Base-by-base conservation (phyloP, 148 eudicot species). In the Gaultheria prostrata region DNA sequence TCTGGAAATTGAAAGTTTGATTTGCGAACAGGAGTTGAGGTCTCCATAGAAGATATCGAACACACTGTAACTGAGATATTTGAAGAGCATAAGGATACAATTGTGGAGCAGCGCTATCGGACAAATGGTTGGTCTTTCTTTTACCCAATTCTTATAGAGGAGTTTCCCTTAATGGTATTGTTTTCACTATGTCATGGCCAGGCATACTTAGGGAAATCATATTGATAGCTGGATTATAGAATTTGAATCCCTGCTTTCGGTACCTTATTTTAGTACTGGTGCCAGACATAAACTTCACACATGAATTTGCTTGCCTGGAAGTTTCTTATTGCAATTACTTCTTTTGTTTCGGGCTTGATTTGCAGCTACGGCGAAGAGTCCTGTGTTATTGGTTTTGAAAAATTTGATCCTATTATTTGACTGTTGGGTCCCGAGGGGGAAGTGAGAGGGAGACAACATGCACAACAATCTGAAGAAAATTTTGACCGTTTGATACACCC, bases 41-140 rank as follows among this genome's bases (percentile, higher is more conserved):
- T 97, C 82, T 91, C 99, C 57, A 28, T 28, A 72, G 94, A 90
- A 82, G 98, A 92, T 80, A 93, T 93, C 74, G 90, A 90, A 77
- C 73, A 46, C 13, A 81, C 85, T 18, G 95, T 92, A 73, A 83
- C 86, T 86, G 94, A 91, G 84, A 80, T 97, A 18, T 89, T 97
- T 86, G 92, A 95, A 84, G 94, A 92, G 85, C 86, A 89, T 75
- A 93, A 89, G 84, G 76, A 82, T 85, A 83, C 84, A 33, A 95
- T 97, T 85, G 26, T 93, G 87, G 95, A 97, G 90, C 93, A 90
- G 79, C 93, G 98, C 14, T 95, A 97, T 87, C 89, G 93, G 84
- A 95, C 92, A 83, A 95, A 92, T 86, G 97, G 98, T 93, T 71
- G 20, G 90, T 85, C 18, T 61, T 54, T 69, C 50, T 84, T 76